A percentile compares a stretch with the other conserved stretches of the same genome.
phyloP scores from a whole-genome alignment of 768 basidiomycete genomes.

The Lactarius sanguifluus region DNA sequence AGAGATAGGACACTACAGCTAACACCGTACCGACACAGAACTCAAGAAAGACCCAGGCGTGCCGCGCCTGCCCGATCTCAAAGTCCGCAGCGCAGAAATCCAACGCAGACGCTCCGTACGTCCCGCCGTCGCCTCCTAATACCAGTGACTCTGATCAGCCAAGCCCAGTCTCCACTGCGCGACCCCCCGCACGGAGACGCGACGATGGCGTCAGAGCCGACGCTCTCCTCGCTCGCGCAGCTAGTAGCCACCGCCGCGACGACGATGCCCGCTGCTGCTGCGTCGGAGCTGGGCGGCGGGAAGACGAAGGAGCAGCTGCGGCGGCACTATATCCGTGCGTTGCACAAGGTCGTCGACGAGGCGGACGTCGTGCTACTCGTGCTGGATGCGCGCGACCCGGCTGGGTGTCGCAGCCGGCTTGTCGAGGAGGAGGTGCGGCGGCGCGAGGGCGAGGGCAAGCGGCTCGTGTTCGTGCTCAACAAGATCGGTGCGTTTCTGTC shows the following conservation, averaged over 20 bases:
- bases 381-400: constrained; percentile 92
- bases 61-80: constrained; percentile 76
- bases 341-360: constrained; percentile 92
- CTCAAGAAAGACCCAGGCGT: constrained; percentile 89
- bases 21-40: constrained; percentile 43
- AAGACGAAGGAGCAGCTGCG: constrained; percentile 68
- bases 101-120: constrained; percentile 45
- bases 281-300: constrained; percentile 32
- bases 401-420: constrained; percentile 86
- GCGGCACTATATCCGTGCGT: constrained; percentile 69
- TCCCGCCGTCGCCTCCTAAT: constrained; percentile 17
- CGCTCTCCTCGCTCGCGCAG: constrained; percentile 58
- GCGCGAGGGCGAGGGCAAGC: constrained; percentile 86
- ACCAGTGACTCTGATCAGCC: too few species aligned
- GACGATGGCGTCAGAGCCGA: constrained; percentile 73
- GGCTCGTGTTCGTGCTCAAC: constrained; percentile 91
- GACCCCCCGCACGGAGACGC: constrained; percentile 48
- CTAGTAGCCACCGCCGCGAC: constrained; percentile 41
- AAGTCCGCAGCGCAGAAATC: constrained; percentile 54
- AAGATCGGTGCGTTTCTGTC: constrained; percentile 75
- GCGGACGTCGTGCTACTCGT: constrained; percentile 89
- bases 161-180: constrained; percentile 14
- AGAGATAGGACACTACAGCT: neutral
- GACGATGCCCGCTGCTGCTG: constrained; percentile 42
- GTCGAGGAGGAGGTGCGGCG: constrained; percentile 93